A percentile compares a stretch with the other conserved stretches of the same genome.
Conservation (phyloP, 2,329 filamentous ascomycete genomes). For the Coleophoma cylindrospora region DNA sequence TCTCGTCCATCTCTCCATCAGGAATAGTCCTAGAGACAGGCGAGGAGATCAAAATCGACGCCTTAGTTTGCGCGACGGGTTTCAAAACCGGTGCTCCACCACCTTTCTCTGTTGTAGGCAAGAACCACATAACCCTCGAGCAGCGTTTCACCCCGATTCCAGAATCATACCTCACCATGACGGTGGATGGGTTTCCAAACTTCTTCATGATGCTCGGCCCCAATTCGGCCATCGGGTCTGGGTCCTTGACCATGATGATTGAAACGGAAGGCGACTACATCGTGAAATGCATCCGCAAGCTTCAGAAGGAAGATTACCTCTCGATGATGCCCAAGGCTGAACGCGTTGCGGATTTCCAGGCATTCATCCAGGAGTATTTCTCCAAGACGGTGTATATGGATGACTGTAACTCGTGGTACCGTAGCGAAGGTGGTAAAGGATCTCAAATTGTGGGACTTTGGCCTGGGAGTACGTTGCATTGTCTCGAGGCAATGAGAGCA, state of each 20-base stretch:
- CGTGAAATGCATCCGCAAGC: constrained; percentile 20
- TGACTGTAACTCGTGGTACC: constrained; percentile 26
- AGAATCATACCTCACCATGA: constrained; percentile 21
- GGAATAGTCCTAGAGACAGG: constrained; percentile 27
- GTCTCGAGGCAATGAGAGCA: constrained; percentile 43
- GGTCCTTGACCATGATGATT: constrained; percentile 19
- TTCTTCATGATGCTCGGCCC: constrained; percentile 24
- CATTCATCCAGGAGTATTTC: constrained; percentile 45
- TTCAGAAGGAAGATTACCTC: constrained; percentile 41
- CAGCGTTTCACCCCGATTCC: constrained; percentile 23
- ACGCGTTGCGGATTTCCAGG: constrained; percentile 42
- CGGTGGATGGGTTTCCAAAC: constrained; percentile 21
- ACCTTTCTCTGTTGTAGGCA: constrained; percentile 21
- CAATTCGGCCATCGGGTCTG: constrained; percentile 19
- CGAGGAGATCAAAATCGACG: constrained; percentile 26
- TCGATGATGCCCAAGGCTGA: constrained; percentile 39
- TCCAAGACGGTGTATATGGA: constrained; percentile 46
- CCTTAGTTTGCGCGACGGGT: constrained; percentile 31
- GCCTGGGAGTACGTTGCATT: constrained; percentile 27
- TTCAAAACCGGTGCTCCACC: constrained; percentile 23
- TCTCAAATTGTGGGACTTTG: constrained; percentile 35
- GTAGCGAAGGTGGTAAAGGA: constrained; percentile 29
- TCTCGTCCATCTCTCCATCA: constrained; percentile 32
- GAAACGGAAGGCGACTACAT: constrained; percentile 21
- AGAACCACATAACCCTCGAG: constrained; percentile 12